Conservation (phyloP, 495 filamentous ascomycete genomes). For the Tuber umbilicatum region DNA sequence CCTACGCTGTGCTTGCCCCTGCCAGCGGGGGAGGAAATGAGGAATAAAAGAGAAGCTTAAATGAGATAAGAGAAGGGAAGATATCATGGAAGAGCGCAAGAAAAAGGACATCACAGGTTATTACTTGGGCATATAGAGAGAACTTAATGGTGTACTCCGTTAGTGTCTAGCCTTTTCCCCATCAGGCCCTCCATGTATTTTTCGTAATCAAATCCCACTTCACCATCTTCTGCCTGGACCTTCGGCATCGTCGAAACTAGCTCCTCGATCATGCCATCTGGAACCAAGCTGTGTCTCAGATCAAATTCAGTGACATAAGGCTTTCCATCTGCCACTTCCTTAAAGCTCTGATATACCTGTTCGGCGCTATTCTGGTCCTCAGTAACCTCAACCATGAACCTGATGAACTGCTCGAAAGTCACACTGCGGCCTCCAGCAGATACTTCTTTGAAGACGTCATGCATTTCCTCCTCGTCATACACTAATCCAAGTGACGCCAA, state of each 20-base stretch:
- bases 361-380: slow-evolving; percentile 98
- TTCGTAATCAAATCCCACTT: slow-evolving; percentile 40
- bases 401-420: slow-evolving; percentile 96
- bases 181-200: slow-evolving; percentile 42
- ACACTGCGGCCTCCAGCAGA: slow-evolving; percentile 67
- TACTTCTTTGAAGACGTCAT: slow-evolving; percentile 77
- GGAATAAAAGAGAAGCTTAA: background rate
- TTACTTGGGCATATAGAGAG: background rate
- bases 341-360: slow-evolving; percentile 94
- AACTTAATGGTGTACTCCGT: slow-evolving; percentile 26
- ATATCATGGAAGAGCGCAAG: background rate
- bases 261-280: slow-evolving; percentile 90
- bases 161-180: slow-evolving; percentile 25
- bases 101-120: background rate
- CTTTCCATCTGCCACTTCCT: slow-evolving; percentile 94
- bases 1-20: background rate
- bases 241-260: slow-evolving; percentile 75
- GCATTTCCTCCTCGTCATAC: slow-evolving; percentile 95
- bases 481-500: slow-evolving; percentile 87
- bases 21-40: background rate
- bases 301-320: slow-evolving; percentile 98
- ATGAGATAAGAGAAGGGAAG: background rate
- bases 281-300: slow-evolving; percentile 84
- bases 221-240: slow-evolving; percentile 28
- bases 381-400: slow-evolving; percentile 97